Percentiles rank a stretch among this genome's conserved stretches.
phyloP scores from a whole-genome alignment of 2,329 filamentous ascomycete species.

The Trichoderma lentiforme region DNA sequence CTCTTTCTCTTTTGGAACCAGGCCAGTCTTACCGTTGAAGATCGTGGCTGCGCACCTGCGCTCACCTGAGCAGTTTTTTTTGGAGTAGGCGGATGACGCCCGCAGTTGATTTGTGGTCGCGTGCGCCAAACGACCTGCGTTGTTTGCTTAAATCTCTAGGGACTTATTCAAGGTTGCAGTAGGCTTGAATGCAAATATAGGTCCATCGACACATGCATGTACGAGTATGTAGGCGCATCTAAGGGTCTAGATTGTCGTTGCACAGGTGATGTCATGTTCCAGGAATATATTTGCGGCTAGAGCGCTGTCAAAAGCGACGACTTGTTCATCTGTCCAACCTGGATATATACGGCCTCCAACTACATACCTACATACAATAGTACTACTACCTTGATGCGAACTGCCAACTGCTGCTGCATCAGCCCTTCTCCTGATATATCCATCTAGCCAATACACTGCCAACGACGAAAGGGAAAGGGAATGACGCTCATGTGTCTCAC shows the following conservation, averaged over 20 bases:
- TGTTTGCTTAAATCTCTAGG: neutral
- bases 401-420: neutral
- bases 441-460: neutral
- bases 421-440: too few species aligned
- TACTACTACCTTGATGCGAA: neutral
- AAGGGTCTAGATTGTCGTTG: neutral
- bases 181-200: neutral
- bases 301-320: neutral
- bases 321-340: neutral
- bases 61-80: slow-evolving; percentile 16
- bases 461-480: neutral
- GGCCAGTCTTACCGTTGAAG: neutral
- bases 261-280: slow-evolving; percentile 2
- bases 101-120: neutral
- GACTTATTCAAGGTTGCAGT: neutral
- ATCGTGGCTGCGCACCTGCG: neutral
- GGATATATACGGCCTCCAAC: neutral
- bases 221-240: neutral
- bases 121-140: neutral
- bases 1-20: neutral
- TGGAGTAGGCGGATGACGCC: slow-evolving; percentile 7
- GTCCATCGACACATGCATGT: neutral
- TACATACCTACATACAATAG: neutral
- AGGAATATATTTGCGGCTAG: neutral
- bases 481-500: neutral